Evolutionary conservation across 352 stramenopile species (phyloP).

Genomic region (Globisporangium recalcitrans): DNA sequence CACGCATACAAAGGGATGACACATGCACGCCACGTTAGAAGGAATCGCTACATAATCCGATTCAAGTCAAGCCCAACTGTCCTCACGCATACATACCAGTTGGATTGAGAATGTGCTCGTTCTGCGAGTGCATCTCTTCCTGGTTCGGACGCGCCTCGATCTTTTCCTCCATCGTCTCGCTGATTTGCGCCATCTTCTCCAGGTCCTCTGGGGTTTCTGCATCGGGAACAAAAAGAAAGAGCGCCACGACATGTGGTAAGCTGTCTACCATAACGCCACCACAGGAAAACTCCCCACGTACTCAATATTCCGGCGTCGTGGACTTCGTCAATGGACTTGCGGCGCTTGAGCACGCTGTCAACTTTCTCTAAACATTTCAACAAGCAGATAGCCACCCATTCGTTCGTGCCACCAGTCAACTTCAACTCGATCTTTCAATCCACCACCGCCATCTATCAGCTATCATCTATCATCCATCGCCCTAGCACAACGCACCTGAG

Average conservation of each 20-base stretch:
- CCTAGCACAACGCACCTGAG: constrained; percentile 16
- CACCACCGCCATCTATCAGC: no score
- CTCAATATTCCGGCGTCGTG: constrained; percentile 42
- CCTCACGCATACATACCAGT: constrained; percentile 12
- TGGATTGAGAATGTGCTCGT: constrained; percentile 51
- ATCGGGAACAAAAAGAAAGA: neutral
- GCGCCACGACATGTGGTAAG: neutral
- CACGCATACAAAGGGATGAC: neutral
- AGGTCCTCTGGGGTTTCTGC: constrained; percentile 34
- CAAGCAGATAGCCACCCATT: neutral
- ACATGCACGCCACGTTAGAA: neutral
- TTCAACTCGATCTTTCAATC: neutral
- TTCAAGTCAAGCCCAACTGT: neutral
- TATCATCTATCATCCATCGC: no score
- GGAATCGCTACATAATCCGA: neutral
- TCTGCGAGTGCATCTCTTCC: constrained; percentile 43
- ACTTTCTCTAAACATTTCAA: constrained; percentile 27
- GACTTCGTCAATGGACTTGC: constrained; percentile 44
- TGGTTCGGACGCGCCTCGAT: constrained; percentile 40
- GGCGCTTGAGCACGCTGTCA: constrained; percentile 29
- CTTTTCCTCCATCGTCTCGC: constrained; percentile 37
- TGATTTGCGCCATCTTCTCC: constrained; percentile 34
- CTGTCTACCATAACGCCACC: neutral
- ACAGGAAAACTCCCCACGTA: constrained; percentile 14
- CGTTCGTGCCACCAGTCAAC: neutral